These are phyloP conservation scores for Ogataea nitratoaversa DNA, from an alignment of 805 yeast species.

Conservation along the genomic window DNA sequence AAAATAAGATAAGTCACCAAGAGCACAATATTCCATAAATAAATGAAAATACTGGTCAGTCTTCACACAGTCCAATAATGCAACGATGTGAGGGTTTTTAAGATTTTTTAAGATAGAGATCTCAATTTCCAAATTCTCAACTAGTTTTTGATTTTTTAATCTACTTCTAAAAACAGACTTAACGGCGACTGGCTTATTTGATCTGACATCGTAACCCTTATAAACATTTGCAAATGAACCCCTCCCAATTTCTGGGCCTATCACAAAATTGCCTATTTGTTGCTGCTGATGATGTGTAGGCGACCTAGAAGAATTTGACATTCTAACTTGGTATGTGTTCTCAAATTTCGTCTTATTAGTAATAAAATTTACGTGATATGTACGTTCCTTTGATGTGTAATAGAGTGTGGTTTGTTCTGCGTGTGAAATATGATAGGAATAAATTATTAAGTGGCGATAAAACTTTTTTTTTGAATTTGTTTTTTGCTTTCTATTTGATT, in stretches of 20 bases:
- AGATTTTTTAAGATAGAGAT: conserved; percentile 82
- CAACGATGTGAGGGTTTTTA: conserved; percentile 91
- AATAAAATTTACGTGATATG: no score
- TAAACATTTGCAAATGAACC: conserved; percentile 96
- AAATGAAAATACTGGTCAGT: conserved; percentile 75
- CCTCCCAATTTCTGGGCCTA: conserved; percentile 86
- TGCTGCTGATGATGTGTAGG: conserved; percentile 5
- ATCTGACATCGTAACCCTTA: conserved; percentile 62
- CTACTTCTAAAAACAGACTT: conserved; percentile 82
- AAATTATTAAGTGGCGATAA: no score
- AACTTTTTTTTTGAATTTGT: no score
- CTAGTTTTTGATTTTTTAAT: conserved; percentile 76
- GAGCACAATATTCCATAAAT: conserved; percentile 93
- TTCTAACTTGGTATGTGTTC: neutral
- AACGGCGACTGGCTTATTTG: conserved; percentile 71
- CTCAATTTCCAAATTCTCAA: conserved; percentile 90
- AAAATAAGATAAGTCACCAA: conserved; percentile 89
- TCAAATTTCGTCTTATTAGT: no score
- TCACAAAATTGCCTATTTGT: conserved; percentile 44
- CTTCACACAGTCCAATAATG: conserved; percentile 75
- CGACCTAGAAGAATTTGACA: conserved; percentile 1
- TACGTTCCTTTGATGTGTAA: no score
- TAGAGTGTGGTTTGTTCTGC: no score
- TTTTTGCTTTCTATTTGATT: no score
- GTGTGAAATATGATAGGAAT: no score